Base-by-base conservation (phyloP, 345 rosid genomes). In the Eucalyptus sp. region DNA sequence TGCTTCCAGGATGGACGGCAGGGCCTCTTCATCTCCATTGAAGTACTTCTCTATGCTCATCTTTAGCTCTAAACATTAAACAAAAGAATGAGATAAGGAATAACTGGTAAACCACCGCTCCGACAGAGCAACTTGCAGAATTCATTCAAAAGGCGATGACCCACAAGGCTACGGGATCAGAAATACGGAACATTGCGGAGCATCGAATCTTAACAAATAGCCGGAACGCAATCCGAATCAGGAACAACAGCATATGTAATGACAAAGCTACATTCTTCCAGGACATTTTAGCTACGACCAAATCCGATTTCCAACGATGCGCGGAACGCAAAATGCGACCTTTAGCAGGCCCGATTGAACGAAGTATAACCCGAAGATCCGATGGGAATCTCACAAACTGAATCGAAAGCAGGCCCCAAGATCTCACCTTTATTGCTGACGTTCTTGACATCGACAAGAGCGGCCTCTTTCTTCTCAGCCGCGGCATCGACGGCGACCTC, bases 11-110 rank as follows among this genome's bases (percentile, higher is more conserved):
- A 96, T 92, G 8, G 92, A 86, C 16, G 97, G 97, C 4, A 97
- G 94, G 64, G 93, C 95, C 86, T 95, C 97, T 88, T 96, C 99
- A 44, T 96, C 94, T 5, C 98, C 98, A 12, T 94, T 90, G 90
- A 96, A 95, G 91, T 96, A 97, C 92, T 95, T 94, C 58, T 95
- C 94, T 81, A 97, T 91, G 88, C 89, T 92, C 52, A 84, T 84
- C 89, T 94, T 96, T 66, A 97, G 92, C 93, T 97, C 98, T 96
- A 90, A 71, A 49, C 91, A 81, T 8, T 8, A 27, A 31, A 41
- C n/a, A 56, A 79, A 87, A 68, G 5, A 33, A 49, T 27, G 68
- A 25, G 24, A 48, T 15, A 17, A n/a, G 88, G 89, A 90, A 90
- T 24, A 90, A 90, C 29, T 10, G 50, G 48, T 29, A 50, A 66